phyloP scores from a whole-genome alignment of 73 alveolate genomes.

The Symbiodinium natans region DNA sequence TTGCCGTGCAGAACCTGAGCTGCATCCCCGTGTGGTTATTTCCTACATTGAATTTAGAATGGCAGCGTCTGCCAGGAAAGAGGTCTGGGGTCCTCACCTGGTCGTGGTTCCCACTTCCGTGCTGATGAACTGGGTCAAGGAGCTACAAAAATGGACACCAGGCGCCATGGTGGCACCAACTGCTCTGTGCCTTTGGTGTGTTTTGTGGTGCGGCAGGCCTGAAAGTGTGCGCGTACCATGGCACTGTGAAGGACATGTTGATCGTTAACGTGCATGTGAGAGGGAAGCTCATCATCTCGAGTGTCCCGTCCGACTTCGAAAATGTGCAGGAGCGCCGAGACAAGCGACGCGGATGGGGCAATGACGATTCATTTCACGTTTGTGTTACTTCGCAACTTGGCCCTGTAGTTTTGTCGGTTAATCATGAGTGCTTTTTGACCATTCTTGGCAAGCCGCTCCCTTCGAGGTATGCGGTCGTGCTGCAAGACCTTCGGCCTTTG shows the following conservation, averaged over 20 bases:
- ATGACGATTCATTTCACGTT: constrained; percentile 99
- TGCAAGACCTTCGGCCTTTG: constrained; percentile 62
- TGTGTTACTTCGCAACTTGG: constrained; percentile 98
- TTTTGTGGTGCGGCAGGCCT: constrained; percentile 70
- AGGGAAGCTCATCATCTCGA: too few species aligned
- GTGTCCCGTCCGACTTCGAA: constrained; percentile 74
- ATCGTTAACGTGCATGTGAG: background rate
- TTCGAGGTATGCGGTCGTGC: constrained; percentile 52
- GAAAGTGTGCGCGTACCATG: constrained; percentile 99
- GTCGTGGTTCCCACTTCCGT: constrained; percentile 99
- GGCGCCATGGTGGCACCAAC: constrained; percentile 76
- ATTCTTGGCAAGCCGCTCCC: background rate
- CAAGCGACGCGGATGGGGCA: constrained; percentile 99
- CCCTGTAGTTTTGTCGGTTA: background rate
- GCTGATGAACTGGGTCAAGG: constrained; percentile 99
- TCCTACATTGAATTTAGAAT: background rate
- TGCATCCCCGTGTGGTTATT: background rate
- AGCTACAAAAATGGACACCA: constrained; percentile 99
- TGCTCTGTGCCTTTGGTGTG: too few species aligned
- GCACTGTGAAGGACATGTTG: constrained; percentile 90
- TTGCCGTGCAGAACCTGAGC: constrained; percentile 96
- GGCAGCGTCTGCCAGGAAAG: constrained; percentile 31
- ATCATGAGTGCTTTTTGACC: background rate
- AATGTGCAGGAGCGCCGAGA: constrained; percentile 97
- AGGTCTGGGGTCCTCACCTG: constrained; percentile 99